Percentiles rank a stretch among this genome's conserved stretches.
Evolutionary conservation across 768 basidiomycete species (phyloP).

Genomic region (Mycena capillaripes): DNA sequence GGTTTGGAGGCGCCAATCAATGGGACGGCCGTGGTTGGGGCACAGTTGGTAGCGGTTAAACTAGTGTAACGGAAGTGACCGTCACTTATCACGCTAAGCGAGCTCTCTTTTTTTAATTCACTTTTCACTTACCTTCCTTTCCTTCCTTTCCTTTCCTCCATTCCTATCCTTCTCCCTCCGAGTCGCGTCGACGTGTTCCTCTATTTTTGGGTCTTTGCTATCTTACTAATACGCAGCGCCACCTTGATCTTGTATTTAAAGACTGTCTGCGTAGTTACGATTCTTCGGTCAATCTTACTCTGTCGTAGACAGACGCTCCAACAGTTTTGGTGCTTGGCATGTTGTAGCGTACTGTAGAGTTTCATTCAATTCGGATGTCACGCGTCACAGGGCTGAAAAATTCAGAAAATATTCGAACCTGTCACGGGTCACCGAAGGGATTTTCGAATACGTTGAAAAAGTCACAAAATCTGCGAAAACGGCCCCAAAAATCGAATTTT

Average conservation of each 20-base stretch:
- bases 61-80: constrained; percentile 1
- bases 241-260: background rate
- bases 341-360: no score
- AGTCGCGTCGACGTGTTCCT: background rate
- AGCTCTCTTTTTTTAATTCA: background rate
- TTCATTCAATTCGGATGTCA: no score
- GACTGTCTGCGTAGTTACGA: background rate
- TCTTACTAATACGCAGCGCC: constrained; percentile 3
- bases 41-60: constrained; percentile 28
- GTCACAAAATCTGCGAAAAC: no score
- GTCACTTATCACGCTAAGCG: no score
- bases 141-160: constrained; percentile 3
- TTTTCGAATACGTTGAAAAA: no score
- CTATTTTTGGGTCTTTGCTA: background rate
- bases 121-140: constrained; percentile 1
- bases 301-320: no score
- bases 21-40: constrained; percentile 27
- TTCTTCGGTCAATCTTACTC: no score
- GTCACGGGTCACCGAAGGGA: no score
- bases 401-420: no score
- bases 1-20: constrained; percentile 25
- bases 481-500: no score
- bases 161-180: background rate
- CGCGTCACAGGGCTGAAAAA: no score
- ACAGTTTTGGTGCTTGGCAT: no score